Percentiles rank a stretch among this genome's conserved stretches.
These are phyloP conservation scores for Saturnispora sekii DNA, from an alignment of 805 yeast genomes.

Conservation along the genomic window DNA sequence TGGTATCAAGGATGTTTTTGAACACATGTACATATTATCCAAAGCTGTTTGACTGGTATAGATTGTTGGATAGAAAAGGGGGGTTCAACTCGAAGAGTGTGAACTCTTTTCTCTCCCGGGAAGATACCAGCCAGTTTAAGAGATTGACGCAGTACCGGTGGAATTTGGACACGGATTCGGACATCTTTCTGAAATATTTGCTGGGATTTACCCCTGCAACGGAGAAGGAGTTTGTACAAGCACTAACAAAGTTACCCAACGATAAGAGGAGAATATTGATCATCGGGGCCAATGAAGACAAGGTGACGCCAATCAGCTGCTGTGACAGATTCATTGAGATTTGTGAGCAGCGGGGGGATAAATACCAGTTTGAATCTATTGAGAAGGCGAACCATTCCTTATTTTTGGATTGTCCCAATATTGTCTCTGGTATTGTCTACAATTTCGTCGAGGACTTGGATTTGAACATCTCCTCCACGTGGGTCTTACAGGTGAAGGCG, in stretches of 20 bases:
- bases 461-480: conserved; percentile 51
- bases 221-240: conserved; percentile 33
- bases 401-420: conserved; percentile 53
- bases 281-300: conserved; percentile 54
- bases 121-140: conserved; percentile 25
- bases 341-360: conserved; percentile 15
- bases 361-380: conserved; percentile 29
- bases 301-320: conserved; percentile 37
- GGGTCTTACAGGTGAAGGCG: conserved; percentile 61
- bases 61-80: conserved; percentile 51
- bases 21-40: conserved; percentile 32
- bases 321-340: conserved; percentile 14
- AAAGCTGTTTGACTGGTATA: conserved; percentile 40
- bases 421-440: conserved; percentile 49
- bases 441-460: conserved; percentile 42
- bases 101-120: conserved; percentile 36
- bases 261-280: conserved; percentile 33
- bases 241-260: conserved; percentile 28
- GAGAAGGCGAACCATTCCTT: conserved; percentile 56
- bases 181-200: conserved; percentile 43
- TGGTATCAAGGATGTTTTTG: conserved; percentile 16
- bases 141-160: conserved; percentile 55
- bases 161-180: conserved; percentile 56
- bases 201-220: conserved; percentile 39
- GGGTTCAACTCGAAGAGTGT: conserved; percentile 57